Conservation (phyloP, 2,329 filamentous ascomycete species). For the Fusarium compactum region DNA sequence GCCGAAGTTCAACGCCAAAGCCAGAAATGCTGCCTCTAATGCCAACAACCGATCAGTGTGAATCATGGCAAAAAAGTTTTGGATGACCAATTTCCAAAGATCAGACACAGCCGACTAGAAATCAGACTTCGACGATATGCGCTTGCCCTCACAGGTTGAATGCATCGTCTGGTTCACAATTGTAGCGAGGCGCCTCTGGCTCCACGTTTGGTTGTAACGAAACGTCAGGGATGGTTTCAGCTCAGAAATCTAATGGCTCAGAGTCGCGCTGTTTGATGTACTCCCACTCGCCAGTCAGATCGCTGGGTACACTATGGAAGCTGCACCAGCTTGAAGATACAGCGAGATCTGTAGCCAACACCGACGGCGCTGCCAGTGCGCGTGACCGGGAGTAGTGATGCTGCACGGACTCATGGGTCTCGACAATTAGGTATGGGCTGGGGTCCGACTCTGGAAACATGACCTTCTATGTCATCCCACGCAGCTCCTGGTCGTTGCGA, state of each 20-base stretch:
- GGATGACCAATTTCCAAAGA: not conserved
- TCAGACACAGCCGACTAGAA: not conserved
- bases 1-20: slow-evolving; percentile 25
- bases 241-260: not conserved
- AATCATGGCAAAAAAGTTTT: not conserved
- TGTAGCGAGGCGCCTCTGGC: not conserved
- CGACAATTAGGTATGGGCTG: slow-evolving; percentile 50
- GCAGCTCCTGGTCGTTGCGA: slow-evolving; percentile 58
- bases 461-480: slow-evolving; percentile 61
- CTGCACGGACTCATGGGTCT: slow-evolving; percentile 48
- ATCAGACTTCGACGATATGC: slow-evolving; percentile 1
- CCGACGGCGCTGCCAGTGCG: slow-evolving; percentile 5
- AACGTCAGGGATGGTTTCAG: not conserved
- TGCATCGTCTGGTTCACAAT: not conserved
- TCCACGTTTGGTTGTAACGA: not conserved
- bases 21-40: slow-evolving; percentile 3
- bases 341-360: slow-evolving; percentile 11
- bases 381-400: slow-evolving; percentile 18
- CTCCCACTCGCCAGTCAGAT: slow-evolving; percentile 35
- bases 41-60: slow-evolving; percentile 2
- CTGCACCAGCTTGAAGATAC: slow-evolving; percentile 11
- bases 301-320: slow-evolving; percentile 24
- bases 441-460: slow-evolving; percentile 51
- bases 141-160: slow-evolving; percentile 2
- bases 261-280: slow-evolving; percentile 27